Conservation (phyloP, 1,284 basidiomycete species). For the Sporisorium sorghi region DNA sequence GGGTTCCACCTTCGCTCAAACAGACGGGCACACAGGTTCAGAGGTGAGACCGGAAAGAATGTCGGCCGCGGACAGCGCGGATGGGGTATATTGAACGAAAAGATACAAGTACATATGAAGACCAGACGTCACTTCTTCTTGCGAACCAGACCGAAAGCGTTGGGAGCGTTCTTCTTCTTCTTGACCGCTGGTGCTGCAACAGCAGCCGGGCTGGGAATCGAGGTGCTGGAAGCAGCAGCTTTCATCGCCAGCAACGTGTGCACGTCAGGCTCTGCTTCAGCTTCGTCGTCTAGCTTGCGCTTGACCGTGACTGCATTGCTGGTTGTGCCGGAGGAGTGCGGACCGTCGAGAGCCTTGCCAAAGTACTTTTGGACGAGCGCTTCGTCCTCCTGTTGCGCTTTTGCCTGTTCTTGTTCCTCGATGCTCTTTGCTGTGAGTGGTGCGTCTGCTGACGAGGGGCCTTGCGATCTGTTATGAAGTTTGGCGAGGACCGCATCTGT, state of each 20-base stretch:
- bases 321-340: not conserved
- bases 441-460: conserved; percentile 1
- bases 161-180: conserved; percentile 60
- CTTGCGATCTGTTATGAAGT: conserved; percentile 10
- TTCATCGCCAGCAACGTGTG: conserved; percentile 29
- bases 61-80: not conserved
- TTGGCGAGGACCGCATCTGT: conserved; percentile 58
- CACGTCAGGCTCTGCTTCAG: conserved; percentile 29
- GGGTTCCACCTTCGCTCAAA: too few relatives aligned
- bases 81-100: conserved; percentile 7
- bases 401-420: conserved; percentile 68
- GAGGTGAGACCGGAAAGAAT: not conserved
- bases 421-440: not conserved
- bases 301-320: conserved; percentile 26
- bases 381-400: conserved; percentile 91
- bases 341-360: conserved; percentile 74
- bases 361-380: conserved; percentile 86
- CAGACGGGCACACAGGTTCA: not conserved
- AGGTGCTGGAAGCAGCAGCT: not conserved
- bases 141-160: conserved; percentile 66
- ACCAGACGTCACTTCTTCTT: conserved; percentile 53
- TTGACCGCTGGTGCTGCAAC: conserved; percentile 11
- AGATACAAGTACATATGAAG: conserved; percentile 16
- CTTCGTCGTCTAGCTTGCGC: conserved; percentile 48
- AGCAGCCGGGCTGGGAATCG: not conserved